These are phyloP conservation scores for Kuraishia piskuri DNA, from an alignment of 805 yeast species.

Conservation along the genomic window DNA sequence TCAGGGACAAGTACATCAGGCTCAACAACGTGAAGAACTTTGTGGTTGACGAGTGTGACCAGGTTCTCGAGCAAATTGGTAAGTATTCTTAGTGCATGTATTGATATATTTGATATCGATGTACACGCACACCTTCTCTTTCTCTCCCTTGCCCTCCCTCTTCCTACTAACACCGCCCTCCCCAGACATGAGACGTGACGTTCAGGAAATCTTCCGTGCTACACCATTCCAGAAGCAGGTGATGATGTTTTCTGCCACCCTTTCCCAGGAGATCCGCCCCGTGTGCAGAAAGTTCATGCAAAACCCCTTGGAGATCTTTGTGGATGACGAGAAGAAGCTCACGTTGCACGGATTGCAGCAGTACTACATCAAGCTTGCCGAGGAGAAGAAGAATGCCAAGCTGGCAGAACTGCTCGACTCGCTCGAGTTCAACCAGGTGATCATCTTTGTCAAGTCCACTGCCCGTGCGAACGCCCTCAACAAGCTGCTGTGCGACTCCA, in stretches of 20 bases:
- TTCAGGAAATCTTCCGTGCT: conserved; percentile 93
- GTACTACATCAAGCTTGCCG: conserved; percentile 83
- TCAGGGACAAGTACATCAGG: conserved; percentile 83
- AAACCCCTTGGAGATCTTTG: conserved; percentile 93
- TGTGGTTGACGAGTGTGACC: conserved; percentile 97
- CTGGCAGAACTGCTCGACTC: conserved; percentile 88
- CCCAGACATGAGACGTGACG: conserved; percentile 96
- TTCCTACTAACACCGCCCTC: not conserved
- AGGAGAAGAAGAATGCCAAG: conserved; percentile 88
- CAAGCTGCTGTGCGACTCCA: conserved; percentile 79
- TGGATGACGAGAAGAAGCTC: conserved; percentile 95
- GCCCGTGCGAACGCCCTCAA: conserved; percentile 89
- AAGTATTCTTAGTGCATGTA: conserved; percentile 9
- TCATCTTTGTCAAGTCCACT: conserved; percentile 88
- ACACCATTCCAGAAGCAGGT: conserved; percentile 99
- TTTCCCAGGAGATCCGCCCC: conserved; percentile 90
- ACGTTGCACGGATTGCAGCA: conserved; percentile 98
- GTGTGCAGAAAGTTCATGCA: conserved; percentile 97
- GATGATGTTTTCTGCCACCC: conserved; percentile 98
- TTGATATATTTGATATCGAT: not conserved
- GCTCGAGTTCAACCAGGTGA: conserved; percentile 95
- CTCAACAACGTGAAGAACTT: conserved; percentile 86
- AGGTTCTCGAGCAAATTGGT: conserved; percentile 66
- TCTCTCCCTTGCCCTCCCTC: too few species aligned
- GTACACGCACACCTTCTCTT: too few species aligned